Percentiles rank a stretch among this genome's conserved stretches.
phyloP scores from a whole-genome alignment of 805 yeast species.

The Barnettozyma wickerhamii region DNA sequence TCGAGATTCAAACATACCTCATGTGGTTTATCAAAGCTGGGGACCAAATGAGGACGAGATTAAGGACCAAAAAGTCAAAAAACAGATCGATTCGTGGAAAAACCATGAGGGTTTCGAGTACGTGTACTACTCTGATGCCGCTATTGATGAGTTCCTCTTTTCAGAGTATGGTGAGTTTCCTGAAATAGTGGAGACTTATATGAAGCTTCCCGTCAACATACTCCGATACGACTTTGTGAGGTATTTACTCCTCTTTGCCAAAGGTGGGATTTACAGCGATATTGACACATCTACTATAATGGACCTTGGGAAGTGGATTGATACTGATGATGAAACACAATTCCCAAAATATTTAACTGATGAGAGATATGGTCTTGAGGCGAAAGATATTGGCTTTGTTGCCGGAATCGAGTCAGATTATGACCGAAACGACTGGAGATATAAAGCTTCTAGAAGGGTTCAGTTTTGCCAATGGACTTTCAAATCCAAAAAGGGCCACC shows the following conservation, averaged over 20 bases:
- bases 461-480: conserved; percentile 63
- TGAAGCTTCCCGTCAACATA: conserved; percentile 46
- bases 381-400: conserved; percentile 42
- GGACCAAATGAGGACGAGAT: conserved; percentile 22
- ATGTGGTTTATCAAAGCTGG: conserved; percentile 49
- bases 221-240: conserved; percentile 52
- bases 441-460: conserved; percentile 46
- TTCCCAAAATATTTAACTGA: background rate
- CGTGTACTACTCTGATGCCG: conserved; percentile 34
- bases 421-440: conserved; percentile 49
- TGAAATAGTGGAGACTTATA: conserved; percentile 49
- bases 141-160: conserved; percentile 33
- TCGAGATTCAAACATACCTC: conserved; percentile 30
- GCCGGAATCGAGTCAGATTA: conserved; percentile 53
- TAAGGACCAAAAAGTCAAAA: conserved; percentile 27
- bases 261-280: conserved; percentile 61
- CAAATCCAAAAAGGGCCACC: conserved; percentile 61
- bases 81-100: conserved; percentile 19
- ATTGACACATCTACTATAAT: conserved; percentile 45
- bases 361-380: conserved; percentile 31
- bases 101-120: conserved; percentile 13
- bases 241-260: conserved; percentile 46
- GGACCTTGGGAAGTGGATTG: conserved; percentile 51
- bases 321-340: conserved; percentile 29
- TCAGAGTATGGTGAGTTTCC: conserved; percentile 38